Percentiles rank a stretch among this genome's conserved stretches.
These are phyloP conservation scores for Lipomyces sp. DNA, from an alignment of 805 yeast species.

Conservation along the genomic window DNA sequence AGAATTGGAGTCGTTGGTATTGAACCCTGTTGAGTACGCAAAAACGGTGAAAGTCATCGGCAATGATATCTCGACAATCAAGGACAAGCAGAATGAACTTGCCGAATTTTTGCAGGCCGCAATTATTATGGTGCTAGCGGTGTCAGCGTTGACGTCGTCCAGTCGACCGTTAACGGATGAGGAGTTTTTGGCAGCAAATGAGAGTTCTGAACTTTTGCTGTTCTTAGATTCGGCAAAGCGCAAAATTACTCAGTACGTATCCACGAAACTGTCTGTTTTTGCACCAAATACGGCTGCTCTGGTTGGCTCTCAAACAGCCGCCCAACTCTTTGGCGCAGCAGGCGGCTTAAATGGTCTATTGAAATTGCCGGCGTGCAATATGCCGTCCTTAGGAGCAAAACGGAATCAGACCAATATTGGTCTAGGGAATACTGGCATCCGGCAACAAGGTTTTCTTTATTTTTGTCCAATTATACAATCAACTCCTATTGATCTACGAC, in stretches of 20 bases:
- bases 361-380: constrained; percentile 77
- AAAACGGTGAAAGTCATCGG: constrained; percentile 57
- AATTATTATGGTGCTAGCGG: constrained; percentile 69
- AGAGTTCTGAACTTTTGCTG: constrained; percentile 56
- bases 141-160: constrained; percentile 66
- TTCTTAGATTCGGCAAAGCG: constrained; percentile 52
- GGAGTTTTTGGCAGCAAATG: constrained; percentile 49
- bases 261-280: constrained; percentile 58
- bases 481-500: constrained; percentile 62
- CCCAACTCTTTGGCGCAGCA: constrained; percentile 67
- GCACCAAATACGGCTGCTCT: constrained; percentile 83
- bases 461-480: constrained; percentile 62
- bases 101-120: constrained; percentile 59
- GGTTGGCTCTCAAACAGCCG: constrained; percentile 72
- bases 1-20: constrained; percentile 67
- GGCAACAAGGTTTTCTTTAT: constrained; percentile 74
- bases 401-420: constrained; percentile 48
- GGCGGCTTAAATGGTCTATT: constrained; percentile 74
- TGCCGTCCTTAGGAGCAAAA: constrained; percentile 74
- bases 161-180: constrained; percentile 43
- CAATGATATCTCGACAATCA: constrained; percentile 48
- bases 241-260: constrained; percentile 58
- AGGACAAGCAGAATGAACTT: constrained; percentile 46
- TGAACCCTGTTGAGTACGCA: constrained; percentile 67
- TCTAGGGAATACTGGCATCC: constrained; percentile 52